Conservation (phyloP, 495 filamentous ascomycete genomes). For the Hypoxylon perforatum region DNA sequence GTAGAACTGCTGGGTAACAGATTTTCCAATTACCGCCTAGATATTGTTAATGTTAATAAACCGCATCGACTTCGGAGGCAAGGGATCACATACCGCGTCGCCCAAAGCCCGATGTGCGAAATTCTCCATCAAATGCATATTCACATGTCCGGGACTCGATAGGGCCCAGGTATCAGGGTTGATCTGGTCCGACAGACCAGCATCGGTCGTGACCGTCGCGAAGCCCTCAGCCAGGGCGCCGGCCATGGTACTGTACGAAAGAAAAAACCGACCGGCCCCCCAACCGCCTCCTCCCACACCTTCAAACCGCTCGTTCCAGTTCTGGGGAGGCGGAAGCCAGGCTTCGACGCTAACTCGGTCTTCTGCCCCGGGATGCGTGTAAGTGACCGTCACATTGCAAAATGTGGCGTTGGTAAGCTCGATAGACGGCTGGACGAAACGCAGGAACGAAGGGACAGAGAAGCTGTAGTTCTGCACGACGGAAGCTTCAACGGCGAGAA, state of each 20-base stretch:
- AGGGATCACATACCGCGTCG: slow-evolving; percentile 11
- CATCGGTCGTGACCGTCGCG: slow-evolving; percentile 47
- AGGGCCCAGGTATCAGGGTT: slow-evolving; percentile 39
- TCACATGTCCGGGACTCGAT: slow-evolving; percentile 43
- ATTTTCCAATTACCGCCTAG: slow-evolving; percentile 47
- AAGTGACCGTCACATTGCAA: slow-evolving; percentile 59
- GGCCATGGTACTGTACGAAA: slow-evolving; percentile 35
- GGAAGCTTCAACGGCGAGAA: slow-evolving; percentile 8
- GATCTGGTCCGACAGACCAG: slow-evolving; percentile 21
- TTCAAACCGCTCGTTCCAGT: slow-evolving; percentile 55
- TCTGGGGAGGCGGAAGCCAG: slow-evolving; percentile 50
- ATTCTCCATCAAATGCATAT: slow-evolving; percentile 38
- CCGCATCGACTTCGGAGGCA: too few relatives aligned
- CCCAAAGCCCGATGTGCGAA: slow-evolving; percentile 17
- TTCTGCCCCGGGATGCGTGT: slow-evolving; percentile 55
- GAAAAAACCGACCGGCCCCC: slow-evolving; percentile 31
- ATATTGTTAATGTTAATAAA: not conserved
- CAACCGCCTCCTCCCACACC: slow-evolving; percentile 56
- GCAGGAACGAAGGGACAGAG: not conserved
- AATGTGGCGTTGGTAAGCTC: slow-evolving; percentile 40
- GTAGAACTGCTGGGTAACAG: slow-evolving; percentile 46
- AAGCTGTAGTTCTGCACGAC: slow-evolving; percentile 3
- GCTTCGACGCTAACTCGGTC: slow-evolving; percentile 51
- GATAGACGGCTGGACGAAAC: slow-evolving; percentile 1
- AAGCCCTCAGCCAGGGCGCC: slow-evolving; percentile 45